Evolutionary conservation across 495 filamentous ascomycete species (phyloP), one percentile per base, ranked within the genome.

Genomic region (Delitschia confertaspora): DNA sequence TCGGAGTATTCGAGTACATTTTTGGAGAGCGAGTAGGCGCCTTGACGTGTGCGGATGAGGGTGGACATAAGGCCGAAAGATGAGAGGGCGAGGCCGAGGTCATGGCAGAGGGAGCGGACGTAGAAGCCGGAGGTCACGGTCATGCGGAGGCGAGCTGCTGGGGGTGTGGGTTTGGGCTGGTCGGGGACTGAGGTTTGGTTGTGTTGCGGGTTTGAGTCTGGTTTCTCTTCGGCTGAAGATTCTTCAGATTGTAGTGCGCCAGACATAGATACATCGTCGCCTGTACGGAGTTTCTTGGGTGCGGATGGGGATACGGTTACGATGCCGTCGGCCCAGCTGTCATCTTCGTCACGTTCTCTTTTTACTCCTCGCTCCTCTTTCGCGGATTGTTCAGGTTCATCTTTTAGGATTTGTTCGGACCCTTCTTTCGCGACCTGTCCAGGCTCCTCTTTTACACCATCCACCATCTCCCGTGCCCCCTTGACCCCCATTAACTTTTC

Each of bases 101-200:
- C 93, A 55, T 96, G 87, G 41, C 85, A 84, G 31, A 99, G 71
- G 24, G 82, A 88, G 41, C 91, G 84, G 29, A 99, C 91, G 64
- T 99, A 99, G 70, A 96, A 99, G 30, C 91, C 91, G 3, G 87
- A 94, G 3, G 87, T 81, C 29, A 95, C 91, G 1, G 83, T 93
- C 83, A 99, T 86, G 42, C 79, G 76, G 36, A 99, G 74, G 59
- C 74, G 83, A 29, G 77, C 80, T 6, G 88, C 88, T 1, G 86
- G 76, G 82, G 56, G 23, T 27, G 43, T 78, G 47, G 73, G 69
- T 37, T 62, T 65, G 67, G 6, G 64, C 60, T n/a, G n/a, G n/a
- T 11, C 62, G 55, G 3, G 65, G 58, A 3, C 62, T 53, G 22
- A 61, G 47, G 9, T 65, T 42, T 22, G 33, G 2, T 24, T 19